Conservation (phyloP, 129 eudicot genomes). For the carrot (Daucus carota) region DNA sequence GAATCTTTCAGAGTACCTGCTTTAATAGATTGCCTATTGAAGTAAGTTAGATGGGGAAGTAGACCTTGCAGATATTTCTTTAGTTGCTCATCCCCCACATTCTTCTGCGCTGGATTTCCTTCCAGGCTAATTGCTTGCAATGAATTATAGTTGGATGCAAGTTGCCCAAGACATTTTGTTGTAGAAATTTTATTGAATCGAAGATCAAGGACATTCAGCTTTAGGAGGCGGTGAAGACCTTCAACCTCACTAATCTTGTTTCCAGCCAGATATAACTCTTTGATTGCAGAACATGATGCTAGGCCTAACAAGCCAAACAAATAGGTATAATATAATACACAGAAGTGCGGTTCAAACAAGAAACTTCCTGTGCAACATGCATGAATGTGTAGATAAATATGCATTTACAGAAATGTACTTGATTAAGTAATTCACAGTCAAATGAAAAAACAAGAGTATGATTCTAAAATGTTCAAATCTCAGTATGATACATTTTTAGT, state of each 20-base stretch:
- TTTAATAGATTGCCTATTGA: constrained; percentile 70
- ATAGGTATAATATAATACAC: background rate
- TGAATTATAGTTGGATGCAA: constrained; percentile 86
- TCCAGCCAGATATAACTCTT: constrained; percentile 85
- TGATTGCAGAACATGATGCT: constrained; percentile 76
- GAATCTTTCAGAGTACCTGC: constrained; percentile 67
- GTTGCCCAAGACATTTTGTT: constrained; percentile 81
- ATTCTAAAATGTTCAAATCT: background rate
- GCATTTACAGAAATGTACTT: background rate
- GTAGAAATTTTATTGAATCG: constrained; percentile 96
- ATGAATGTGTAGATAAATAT: background rate
- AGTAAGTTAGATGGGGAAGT: constrained; percentile 75
- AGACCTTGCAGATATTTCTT: constrained; percentile 74
- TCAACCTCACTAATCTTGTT: constrained; percentile 96
- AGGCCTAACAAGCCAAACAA: constrained; percentile 45
- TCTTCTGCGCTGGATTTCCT: constrained; percentile 95
- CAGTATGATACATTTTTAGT: background rate
- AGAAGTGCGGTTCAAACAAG: background rate
- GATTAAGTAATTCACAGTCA: background rate
- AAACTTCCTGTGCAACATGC: background rate
- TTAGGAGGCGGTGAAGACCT: constrained; percentile 91
- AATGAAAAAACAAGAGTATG: background rate
- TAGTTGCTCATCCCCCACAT: constrained; percentile 87
- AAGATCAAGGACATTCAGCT: constrained; percentile 72
- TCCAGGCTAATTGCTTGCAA: constrained; percentile 93